Evolutionary conservation across 495 filamentous ascomycete species (phyloP).

Genomic region (Staphylotrichum longicolle): DNA sequence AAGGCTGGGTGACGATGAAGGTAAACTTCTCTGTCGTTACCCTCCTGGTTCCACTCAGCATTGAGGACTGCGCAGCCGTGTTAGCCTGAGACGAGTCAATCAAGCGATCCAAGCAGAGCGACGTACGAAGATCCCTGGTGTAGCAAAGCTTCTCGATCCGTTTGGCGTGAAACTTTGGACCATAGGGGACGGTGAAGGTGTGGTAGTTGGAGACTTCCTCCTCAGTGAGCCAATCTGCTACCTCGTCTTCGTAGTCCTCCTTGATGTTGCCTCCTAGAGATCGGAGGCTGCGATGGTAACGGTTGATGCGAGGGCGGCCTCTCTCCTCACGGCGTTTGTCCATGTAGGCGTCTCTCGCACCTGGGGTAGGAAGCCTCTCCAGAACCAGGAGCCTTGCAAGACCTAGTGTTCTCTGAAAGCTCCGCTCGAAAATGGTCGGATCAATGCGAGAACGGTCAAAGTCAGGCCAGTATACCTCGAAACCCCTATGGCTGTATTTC

Average conservation of each 20-base stretch:
- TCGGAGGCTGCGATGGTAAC: conserved; percentile 27
- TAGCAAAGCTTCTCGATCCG: conserved; percentile 77
- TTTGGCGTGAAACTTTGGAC: conserved; percentile 62
- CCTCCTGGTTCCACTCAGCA: conserved; percentile 73
- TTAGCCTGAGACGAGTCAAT: conserved; percentile 10
- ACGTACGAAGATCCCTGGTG: conserved; percentile 63
- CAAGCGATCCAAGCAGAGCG: not conserved
- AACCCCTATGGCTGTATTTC: conserved; percentile 79
- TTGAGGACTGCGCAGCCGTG: conserved; percentile 58
- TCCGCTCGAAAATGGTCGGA: conserved; percentile 80
- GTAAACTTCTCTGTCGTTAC: conserved; percentile 64
- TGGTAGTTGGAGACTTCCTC: conserved; percentile 75
- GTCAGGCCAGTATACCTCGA: conserved; percentile 74
- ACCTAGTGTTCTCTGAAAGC: conserved; percentile 68
- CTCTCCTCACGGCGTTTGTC: conserved; percentile 65
- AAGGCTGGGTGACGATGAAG: conserved; percentile 79
- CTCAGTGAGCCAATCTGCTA: conserved; percentile 74
- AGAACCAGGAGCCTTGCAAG: conserved; percentile 78
- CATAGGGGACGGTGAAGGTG: conserved; percentile 77
- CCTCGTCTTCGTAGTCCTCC: conserved; percentile 66
- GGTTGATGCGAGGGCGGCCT: conserved; percentile 53
- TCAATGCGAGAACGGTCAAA: conserved; percentile 72
- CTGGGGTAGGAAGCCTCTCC: conserved; percentile 65
- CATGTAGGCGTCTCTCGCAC: conserved; percentile 64
- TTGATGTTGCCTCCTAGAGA: conserved; percentile 63